Percentiles rank a stretch among this genome's conserved stretches.
These are phyloP conservation scores for Fraxinus angustifolia DNA, from an alignment of 305 asterid species.

Conservation along the genomic window DNA sequence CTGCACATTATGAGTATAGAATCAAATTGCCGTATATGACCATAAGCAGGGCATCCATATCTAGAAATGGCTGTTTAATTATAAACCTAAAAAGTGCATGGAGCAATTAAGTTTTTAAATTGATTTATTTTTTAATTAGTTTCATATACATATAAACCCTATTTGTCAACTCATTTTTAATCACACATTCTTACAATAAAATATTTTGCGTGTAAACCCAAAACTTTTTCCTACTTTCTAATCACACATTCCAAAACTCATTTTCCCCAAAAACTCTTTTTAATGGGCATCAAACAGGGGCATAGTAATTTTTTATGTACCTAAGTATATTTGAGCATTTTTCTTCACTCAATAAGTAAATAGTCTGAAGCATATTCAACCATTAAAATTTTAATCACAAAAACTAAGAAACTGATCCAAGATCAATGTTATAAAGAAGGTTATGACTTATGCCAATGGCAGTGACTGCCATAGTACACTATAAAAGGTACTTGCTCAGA, in stretches of 20 bases:
- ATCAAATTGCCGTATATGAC: background rate
- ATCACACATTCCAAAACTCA: background rate
- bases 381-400: background rate
- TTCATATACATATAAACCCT: background rate
- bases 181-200: background rate
- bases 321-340: background rate
- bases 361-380: background rate
- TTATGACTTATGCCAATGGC: background rate
- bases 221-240: too few species aligned
- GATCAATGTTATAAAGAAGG: background rate
- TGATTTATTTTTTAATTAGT: background rate
- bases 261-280: background rate
- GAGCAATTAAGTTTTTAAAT: background rate
- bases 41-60: background rate
- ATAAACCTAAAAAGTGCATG: background rate
- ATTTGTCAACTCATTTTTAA: background rate
- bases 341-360: background rate
- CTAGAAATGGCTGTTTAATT: background rate
- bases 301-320: background rate
- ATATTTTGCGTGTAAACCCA: background rate
- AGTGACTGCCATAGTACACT: background rate
- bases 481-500: background rate
- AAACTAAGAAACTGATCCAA: background rate
- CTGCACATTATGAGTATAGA: conserved; percentile 38
- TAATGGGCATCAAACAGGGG: background rate